phyloP scores from a whole-genome alignment of 306 rosid genomes.

The Sechiopsis laciniata region DNA sequence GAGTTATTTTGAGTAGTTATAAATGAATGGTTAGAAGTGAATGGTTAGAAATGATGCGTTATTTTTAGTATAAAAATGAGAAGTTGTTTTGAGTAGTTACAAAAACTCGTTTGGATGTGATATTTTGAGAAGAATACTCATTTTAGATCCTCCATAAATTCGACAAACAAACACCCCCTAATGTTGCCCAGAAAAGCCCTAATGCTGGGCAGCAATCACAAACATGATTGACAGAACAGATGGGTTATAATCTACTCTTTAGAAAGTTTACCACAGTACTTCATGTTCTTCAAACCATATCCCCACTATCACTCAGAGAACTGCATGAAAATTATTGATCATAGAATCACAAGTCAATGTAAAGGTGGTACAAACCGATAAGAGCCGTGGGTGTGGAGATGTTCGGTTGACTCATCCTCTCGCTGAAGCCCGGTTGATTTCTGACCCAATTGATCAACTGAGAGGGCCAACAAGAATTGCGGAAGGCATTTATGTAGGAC shows the following conservation, averaged over 20 bases:
- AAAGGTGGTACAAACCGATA: constrained; percentile 41
- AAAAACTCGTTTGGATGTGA: too few species aligned
- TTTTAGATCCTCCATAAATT: too few species aligned
- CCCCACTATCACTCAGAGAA: neutral
- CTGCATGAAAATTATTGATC: too few species aligned
- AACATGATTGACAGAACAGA: neutral
- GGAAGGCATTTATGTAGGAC: constrained; percentile 51
- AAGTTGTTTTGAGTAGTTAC: too few species aligned
- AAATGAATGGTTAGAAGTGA: too few species aligned
- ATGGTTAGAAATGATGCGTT: too few species aligned
- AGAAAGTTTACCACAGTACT: neutral
- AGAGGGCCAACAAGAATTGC: constrained; percentile 50
- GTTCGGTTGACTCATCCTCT: constrained; percentile 46
- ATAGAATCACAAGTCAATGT: neutral
- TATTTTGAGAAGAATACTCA: too few species aligned
- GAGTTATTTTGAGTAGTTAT: too few species aligned
- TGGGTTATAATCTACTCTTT: neutral
- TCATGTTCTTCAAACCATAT: neutral
- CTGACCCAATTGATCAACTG: constrained; percentile 63
- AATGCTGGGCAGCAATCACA: neutral
- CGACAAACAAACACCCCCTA: too few species aligned
- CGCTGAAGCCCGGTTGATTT: constrained; percentile 36
- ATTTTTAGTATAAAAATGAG: too few species aligned
- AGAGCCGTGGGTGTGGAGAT: constrained; percentile 59
- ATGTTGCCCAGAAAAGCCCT: neutral